These are phyloP conservation scores for Lachancea waltii DNA, from an alignment of 805 yeast species.

Conservation along the genomic window DNA sequence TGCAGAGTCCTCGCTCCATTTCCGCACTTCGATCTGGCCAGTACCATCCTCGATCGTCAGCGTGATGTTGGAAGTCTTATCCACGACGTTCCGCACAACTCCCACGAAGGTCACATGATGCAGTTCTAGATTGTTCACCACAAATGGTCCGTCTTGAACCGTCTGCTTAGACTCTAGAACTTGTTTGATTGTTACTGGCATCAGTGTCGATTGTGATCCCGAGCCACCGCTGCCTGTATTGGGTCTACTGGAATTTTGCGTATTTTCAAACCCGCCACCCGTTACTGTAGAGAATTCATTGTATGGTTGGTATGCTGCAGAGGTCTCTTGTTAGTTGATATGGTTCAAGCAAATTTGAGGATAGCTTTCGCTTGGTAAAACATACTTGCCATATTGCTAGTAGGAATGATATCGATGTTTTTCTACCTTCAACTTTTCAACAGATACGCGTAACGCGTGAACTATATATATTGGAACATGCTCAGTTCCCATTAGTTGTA, in stretches of 20 bases:
- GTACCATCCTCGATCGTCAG: slow-evolving; percentile 76
- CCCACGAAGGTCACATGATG: slow-evolving; percentile 63
- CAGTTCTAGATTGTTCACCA: slow-evolving; percentile 51
- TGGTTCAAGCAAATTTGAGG: too few species aligned
- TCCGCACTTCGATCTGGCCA: slow-evolving; percentile 55
- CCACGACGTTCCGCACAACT: slow-evolving; percentile 57
- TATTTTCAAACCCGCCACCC: slow-evolving; percentile 30
- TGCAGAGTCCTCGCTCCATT: slow-evolving; percentile 48
- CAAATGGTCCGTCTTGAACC: slow-evolving; percentile 63
- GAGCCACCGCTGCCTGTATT: slow-evolving; percentile 17
- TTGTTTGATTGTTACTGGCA: slow-evolving; percentile 72
- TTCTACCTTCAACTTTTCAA: too few species aligned
- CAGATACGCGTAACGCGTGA: neutral
- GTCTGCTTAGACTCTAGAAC: slow-evolving; percentile 52
- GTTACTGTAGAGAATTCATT: slow-evolving; percentile 28
- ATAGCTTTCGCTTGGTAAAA: too few species aligned
- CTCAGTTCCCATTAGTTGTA: too few species aligned
- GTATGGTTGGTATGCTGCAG: slow-evolving; percentile 29
- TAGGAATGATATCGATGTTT: too few species aligned
- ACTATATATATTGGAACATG: too few species aligned
- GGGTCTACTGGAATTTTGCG: slow-evolving; percentile 18
- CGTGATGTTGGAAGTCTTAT: slow-evolving; percentile 48
- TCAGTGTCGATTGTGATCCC: slow-evolving; percentile 29
- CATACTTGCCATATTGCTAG: neutral
- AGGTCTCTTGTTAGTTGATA: too few species aligned